These are phyloP conservation scores for Clonostachys solani DNA, from an alignment of 2,329 filamentous ascomycete species.

Conservation along the genomic window DNA sequence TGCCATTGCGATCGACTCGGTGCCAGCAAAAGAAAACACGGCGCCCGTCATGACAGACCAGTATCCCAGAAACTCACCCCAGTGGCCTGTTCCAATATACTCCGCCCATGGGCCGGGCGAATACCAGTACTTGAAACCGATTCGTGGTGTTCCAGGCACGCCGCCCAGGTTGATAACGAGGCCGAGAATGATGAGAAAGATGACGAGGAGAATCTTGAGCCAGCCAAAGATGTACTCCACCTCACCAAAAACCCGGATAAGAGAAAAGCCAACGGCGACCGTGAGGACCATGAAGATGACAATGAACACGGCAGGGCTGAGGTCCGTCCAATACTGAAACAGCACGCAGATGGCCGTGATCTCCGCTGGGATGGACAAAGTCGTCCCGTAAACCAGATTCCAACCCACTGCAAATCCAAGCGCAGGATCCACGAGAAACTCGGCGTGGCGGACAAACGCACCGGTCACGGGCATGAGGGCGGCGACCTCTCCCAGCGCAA, in stretches of 20 bases:
- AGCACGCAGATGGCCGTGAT: slow-evolving; percentile 60
- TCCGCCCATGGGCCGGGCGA: slow-evolving; percentile 64
- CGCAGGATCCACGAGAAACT: slow-evolving; percentile 58
- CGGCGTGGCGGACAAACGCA: slow-evolving; percentile 55
- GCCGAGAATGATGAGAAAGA: slow-evolving; percentile 58
- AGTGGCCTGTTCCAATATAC: slow-evolving; percentile 47
- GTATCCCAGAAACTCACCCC: slow-evolving; percentile 34
- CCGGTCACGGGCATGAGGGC: slow-evolving; percentile 60
- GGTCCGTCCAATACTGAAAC: slow-evolving; percentile 60
- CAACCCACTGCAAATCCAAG: slow-evolving; percentile 50
- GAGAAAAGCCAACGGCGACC: slow-evolving; percentile 52
- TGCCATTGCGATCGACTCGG: slow-evolving; percentile 57
- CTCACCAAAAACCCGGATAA: slow-evolving; percentile 57
- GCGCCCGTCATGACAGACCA: slow-evolving; percentile 58
- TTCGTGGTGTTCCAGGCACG: slow-evolving; percentile 49
- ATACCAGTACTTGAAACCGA: slow-evolving; percentile 68
- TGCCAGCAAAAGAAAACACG: slow-evolving; percentile 66
- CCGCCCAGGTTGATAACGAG: slow-evolving; percentile 61
- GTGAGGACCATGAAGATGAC: slow-evolving; percentile 42
- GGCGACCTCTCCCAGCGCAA: slow-evolving; percentile 56
- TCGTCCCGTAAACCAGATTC: slow-evolving; percentile 51
- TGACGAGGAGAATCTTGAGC: slow-evolving; percentile 56
- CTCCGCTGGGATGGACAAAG: slow-evolving; percentile 52
- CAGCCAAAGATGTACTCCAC: slow-evolving; percentile 48
- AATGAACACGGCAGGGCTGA: slow-evolving; percentile 48